A percentile compares a stretch with the other conserved stretches of the same genome.
Evolutionary conservation across 306 rosid species (phyloP).

Genomic region (Malus sieversii): DNA sequence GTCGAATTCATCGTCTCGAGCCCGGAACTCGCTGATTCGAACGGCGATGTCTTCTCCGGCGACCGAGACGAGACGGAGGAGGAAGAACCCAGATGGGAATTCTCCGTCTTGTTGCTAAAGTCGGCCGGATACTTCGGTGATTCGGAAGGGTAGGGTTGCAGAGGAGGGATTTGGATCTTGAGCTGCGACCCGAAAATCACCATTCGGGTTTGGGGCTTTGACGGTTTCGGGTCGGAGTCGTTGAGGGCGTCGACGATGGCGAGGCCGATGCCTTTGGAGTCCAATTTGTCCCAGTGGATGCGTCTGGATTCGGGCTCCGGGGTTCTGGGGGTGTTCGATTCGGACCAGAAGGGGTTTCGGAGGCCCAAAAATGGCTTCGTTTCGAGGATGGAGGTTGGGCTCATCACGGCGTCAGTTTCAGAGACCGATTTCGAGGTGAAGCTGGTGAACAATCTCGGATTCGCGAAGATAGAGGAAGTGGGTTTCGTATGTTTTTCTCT

Average conservation of each 20-base stretch:
- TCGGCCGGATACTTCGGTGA: conserved; percentile 26
- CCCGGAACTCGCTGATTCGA: conserved; percentile 19
- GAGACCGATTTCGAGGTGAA: conserved; percentile 31
- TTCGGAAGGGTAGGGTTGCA: conserved; percentile 21
- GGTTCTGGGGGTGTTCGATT: conserved; percentile 42
- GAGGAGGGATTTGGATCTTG: conserved; percentile 60
- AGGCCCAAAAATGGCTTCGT: conserved; percentile 43
- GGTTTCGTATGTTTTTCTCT: conserved; percentile 31
- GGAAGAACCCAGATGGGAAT: conserved; percentile 35
- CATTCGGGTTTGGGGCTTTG: conserved; percentile 39
- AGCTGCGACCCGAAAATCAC: conserved; percentile 81
- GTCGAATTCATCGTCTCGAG: conserved; percentile 21
- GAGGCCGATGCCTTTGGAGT: conserved; percentile 64
- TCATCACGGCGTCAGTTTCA: conserved; percentile 59
- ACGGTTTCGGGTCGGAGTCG: conserved; percentile 20
- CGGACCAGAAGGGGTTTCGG: conserved; percentile 54
- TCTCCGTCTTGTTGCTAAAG: conserved; percentile 27
- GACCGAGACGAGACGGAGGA: conserved; percentile 28
- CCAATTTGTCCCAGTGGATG: conserved; percentile 42
- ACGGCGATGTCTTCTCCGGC: conserved; percentile 30
- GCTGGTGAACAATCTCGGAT: conserved; percentile 56
- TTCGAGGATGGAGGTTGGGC: conserved; percentile 84
- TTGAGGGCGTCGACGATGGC: conserved; percentile 68
- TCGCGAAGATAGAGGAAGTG: conserved; percentile 40
- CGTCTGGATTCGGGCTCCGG: conserved; percentile 40